phyloP scores from a whole-genome alignment of 169 alveolate genomes.

The Prorocentrum cordatum region DNA sequence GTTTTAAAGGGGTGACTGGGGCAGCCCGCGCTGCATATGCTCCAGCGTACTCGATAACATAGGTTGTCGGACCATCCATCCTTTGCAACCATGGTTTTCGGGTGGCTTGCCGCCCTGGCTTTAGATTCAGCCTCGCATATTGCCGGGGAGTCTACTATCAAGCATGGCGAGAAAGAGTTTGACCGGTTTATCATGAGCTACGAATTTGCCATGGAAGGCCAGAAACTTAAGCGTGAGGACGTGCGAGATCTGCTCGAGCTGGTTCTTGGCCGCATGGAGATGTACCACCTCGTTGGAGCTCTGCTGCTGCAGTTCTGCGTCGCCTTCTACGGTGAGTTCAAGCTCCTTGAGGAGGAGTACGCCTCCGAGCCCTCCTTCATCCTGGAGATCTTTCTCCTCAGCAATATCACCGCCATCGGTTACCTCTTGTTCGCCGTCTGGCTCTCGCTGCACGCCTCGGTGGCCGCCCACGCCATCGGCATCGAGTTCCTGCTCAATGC shows the following conservation, averaged over 20 bases:
- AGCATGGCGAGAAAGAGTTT: no score
- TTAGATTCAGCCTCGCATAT: no score
- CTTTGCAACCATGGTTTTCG: no score
- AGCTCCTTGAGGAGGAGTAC: conserved; percentile 39
- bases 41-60: no score
- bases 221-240: no score
- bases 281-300: conserved; percentile 50
- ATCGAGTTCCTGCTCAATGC: conserved; percentile 41
- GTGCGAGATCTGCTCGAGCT: conserved; percentile 29
- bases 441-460: conserved; percentile 37
- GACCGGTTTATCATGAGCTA: no score
- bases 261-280: conserved; percentile 62
- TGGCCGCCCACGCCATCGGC: conserved; percentile 50
- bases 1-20: no score
- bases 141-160: no score
- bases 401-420: conserved; percentile 52
- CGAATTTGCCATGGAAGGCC: no score
- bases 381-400: conserved; percentile 50
- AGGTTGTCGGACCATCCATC: no score
- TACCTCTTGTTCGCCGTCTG: conserved; percentile 51
- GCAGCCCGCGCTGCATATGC: no score
- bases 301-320: conserved; percentile 42
- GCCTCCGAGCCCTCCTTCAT: conserved; percentile 32
- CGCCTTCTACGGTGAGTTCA: conserved; percentile 50
- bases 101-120: no score